Conservation (phyloP, 352 stramenopile genomes). For the Globisporangium paddicum region DNA sequence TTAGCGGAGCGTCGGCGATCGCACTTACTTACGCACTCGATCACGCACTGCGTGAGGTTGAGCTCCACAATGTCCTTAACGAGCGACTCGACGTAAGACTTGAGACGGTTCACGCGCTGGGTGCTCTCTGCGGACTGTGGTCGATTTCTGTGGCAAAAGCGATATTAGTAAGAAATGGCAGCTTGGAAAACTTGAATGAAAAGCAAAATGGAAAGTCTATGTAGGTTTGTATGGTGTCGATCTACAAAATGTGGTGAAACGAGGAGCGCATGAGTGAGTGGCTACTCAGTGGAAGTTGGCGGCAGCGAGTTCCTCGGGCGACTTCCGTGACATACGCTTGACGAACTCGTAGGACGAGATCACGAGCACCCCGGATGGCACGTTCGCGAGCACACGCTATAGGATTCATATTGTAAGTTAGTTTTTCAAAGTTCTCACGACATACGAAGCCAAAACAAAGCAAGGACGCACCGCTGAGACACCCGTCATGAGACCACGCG, state of each 20-base stretch:
- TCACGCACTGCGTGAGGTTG: no score
- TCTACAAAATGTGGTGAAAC: background rate
- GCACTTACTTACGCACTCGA: no score
- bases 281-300: background rate
- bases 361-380: constrained; percentile 78
- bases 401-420: background rate
- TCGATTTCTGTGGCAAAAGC: no score
- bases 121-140: no score
- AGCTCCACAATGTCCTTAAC: no score
- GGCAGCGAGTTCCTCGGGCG: constrained; percentile 22
- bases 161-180: no score
- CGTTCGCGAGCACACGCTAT: constrained; percentile 77
- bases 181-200: no score
- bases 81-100: no score
- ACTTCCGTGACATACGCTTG: constrained; percentile 79
- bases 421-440: background rate
- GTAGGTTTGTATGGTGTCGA: background rate
- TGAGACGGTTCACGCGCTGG: no score
- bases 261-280: no score
- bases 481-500: constrained; percentile 74
- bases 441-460: background rate
- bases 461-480: constrained; percentile 60
- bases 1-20: no score
- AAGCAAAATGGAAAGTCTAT: background rate
- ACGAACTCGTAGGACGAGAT: constrained; percentile 89